Evolutionary conservation across 208 protist genomes (phyloP), one percentile per base, ranked within the genome.

Genomic region (Leishmania major): DNA sequence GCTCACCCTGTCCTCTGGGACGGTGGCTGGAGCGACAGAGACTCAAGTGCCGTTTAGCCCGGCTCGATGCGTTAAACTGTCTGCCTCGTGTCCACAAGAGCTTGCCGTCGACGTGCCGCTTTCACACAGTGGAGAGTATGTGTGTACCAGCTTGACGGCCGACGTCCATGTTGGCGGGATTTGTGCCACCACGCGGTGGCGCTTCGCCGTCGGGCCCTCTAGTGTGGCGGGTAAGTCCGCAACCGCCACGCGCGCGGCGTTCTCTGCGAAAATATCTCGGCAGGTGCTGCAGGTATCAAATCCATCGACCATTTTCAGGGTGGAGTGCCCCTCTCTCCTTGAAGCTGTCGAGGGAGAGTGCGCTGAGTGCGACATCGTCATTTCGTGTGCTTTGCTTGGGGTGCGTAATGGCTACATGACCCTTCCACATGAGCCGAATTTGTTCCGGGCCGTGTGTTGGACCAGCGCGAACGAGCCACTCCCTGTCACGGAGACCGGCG

Each of bases 301-400:
- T 73, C 84, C 82, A 19, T 55, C 84, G 35, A 82, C 81, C 43
- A 55, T 85, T 47, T 79, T 94, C 35, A 84, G 80, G n/a, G 71
- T 90, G 37, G 75, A 89, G 47, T 84, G 83, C 79, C 82, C 89
- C 3, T 81, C 80, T 51, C 62, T 78, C 35, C 75, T 92, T n/a
- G 79, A 84, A 73, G 89, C 79, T 25, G 81, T 94, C 37, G 91
- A 94, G 81, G 91, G 91, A 8, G 91, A 94, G 75, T 85, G 84
- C n/a, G 81, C 87, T 11, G 72, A 67, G 79, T 75, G 88, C 28
- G 78, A 87, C 64, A 80, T 94, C 51, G 62, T 83, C 1, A 75
- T 94, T 49, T 84, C 69, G 25, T 87, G 89, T 35, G 73, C 84
- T 11, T 73, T 71, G 2, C 70, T 86, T 22, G 59, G 78, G 28